Conservation (phyloP, 139 green algal genomes). For the Closterium sp. region DNA sequence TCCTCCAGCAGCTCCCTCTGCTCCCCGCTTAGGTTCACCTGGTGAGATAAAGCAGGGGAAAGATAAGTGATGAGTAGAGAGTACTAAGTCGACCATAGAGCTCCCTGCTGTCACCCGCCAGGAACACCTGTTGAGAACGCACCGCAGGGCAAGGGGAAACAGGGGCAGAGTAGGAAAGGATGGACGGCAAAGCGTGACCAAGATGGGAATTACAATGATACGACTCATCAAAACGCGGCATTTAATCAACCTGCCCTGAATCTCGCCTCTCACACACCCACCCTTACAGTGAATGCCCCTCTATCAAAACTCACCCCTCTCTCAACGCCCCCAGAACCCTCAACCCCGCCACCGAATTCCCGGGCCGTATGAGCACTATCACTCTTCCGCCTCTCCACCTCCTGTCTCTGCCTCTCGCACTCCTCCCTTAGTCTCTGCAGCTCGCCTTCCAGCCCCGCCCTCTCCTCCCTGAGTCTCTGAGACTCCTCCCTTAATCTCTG, state of each 20-base stretch:
- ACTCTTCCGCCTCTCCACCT: background rate
- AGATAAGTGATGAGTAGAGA: no score
- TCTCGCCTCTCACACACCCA: background rate
- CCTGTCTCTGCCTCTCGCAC: constrained; percentile 9
- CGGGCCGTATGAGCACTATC: background rate
- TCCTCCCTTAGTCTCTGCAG: background rate
- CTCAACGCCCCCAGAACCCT: constrained; percentile 4
- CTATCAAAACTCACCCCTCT: background rate
- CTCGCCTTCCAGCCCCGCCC: no score
- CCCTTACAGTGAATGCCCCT: background rate
- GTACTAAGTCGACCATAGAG: no score
- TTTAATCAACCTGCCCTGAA: background rate
- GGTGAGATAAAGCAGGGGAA: no score
- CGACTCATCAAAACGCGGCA: no score
- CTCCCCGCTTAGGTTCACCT: no score
- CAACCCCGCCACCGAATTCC: background rate
- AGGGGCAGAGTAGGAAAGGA: background rate
- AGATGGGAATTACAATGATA: no score
- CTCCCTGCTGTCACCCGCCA: no score
- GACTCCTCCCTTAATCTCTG: background rate
- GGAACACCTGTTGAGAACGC: background rate
- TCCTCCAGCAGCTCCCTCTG: no score
- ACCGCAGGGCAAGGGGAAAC: background rate
- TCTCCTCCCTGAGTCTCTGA: constrained; percentile 5
- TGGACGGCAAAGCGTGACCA: background rate